A percentile compares a stretch with the other conserved stretches of the same genome.
Conservation (phyloP, 2,329 filamentous ascomycete genomes). For the Monilinia polystroma region DNA sequence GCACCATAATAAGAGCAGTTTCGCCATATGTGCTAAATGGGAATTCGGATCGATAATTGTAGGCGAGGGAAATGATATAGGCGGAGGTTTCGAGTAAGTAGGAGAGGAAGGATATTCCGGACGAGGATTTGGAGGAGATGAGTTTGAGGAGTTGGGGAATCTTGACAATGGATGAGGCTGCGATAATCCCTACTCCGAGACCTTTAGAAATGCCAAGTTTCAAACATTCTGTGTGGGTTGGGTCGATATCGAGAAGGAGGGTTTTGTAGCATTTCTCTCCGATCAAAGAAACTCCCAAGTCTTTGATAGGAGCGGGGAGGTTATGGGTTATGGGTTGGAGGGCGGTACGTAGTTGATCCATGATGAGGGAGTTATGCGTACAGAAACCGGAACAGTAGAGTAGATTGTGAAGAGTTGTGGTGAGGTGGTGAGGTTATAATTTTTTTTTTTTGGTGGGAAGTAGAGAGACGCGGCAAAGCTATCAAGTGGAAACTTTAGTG, state of each 20-base stretch:
- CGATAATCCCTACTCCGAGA: conserved; percentile 90
- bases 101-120: conserved; percentile 82
- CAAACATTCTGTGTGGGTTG: conserved; percentile 73
- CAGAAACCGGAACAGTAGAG: not conserved
- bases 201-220: conserved; percentile 90
- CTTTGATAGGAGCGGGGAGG: conserved; percentile 71
- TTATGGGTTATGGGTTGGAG: conserved; percentile 69
- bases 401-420: not conserved
- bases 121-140: conserved; percentile 72
- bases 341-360: conserved; percentile 61
- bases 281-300: conserved; percentile 75
- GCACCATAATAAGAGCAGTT: conserved; percentile 84
- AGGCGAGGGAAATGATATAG: conserved; percentile 86
- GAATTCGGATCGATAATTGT: conserved; percentile 87
- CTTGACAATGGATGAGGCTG: conserved; percentile 87
- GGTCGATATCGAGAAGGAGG: conserved; percentile 81
- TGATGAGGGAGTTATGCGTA: conserved; percentile 36
- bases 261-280: conserved; percentile 82
- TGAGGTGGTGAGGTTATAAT: not conserved
- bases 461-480: conserved; percentile 17
- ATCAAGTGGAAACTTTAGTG: conserved; percentile 15
- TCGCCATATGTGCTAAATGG: conserved; percentile 98
- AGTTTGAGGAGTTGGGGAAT: conserved; percentile 96
- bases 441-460: conserved; percentile 7
- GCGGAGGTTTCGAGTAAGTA: conserved; percentile 89